phyloP scores from a whole-genome alignment of 257 asterid species.

The Solanum chiquidenum region DNA sequence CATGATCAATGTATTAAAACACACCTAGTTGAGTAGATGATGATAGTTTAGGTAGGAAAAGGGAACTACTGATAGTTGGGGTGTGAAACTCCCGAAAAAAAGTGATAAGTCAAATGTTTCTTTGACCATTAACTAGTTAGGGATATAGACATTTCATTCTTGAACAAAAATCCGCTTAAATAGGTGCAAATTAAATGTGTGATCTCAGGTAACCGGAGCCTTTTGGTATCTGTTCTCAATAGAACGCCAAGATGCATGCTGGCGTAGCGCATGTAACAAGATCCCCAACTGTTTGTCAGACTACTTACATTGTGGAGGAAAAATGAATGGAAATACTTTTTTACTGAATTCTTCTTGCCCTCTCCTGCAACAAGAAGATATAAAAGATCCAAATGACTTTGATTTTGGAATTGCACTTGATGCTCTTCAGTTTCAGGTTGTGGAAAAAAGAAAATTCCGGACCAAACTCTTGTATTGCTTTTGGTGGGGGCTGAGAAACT shows the following conservation, averaged over 20 bases:
- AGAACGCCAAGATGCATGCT: conserved; percentile 45
- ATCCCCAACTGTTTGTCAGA: not conserved
- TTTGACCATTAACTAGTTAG: not conserved
- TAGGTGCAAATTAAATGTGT: not conserved
- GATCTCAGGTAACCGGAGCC: conserved; percentile 37
- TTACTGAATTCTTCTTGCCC: conserved; percentile 33
- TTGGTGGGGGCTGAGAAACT: conserved; percentile 68
- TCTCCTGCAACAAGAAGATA: conserved; percentile 23
- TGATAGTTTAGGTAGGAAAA: not conserved
- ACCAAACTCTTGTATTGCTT: conserved; percentile 45
- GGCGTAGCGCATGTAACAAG: conserved; percentile 28
- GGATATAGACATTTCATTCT: not conserved
- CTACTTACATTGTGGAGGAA: conserved; percentile 23
- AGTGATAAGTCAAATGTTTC: not conserved
- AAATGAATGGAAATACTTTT: not conserved
- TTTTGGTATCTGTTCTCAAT: conserved; percentile 53
- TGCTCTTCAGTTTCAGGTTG: conserved; percentile 40
- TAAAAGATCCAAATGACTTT: conserved; percentile 20
- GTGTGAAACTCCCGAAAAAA: not conserved
- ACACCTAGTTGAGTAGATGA: not conserved
- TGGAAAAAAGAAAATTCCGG: conserved; percentile 17
- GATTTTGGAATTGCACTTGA: conserved; percentile 59
- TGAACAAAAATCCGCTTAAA: not conserved
- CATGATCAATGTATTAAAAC: not conserved
- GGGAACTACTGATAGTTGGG: not conserved